Conservation (phyloP, 2,329 filamentous ascomycete genomes). For the Dothideomycetes sp. region DNA sequence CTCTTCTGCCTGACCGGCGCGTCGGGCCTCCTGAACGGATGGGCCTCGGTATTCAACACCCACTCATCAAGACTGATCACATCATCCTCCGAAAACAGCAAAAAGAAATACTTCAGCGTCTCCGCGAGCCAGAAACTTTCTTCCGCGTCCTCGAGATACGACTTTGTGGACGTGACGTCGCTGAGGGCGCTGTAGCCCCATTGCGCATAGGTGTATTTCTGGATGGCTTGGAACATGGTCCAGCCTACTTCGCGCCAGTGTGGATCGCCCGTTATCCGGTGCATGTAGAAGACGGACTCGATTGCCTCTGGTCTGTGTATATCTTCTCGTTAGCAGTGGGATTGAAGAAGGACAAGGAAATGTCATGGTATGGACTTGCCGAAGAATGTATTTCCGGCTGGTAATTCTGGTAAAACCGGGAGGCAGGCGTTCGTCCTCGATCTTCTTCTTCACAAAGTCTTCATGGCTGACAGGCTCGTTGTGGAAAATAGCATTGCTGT, state of each 20-base stretch:
- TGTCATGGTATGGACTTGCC: constrained; percentile 15
- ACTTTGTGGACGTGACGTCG: constrained; percentile 43
- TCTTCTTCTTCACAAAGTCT: constrained; percentile 20
- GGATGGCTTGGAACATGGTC: constrained; percentile 69
- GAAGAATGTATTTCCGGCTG: constrained; percentile 28
- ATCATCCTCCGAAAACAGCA: constrained; percentile 63
- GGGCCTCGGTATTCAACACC: constrained; percentile 50
- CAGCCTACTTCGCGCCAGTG: constrained; percentile 72
- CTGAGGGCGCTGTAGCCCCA: constrained; percentile 60
- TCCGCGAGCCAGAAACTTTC: constrained; percentile 84
- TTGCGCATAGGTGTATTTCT: constrained; percentile 53
- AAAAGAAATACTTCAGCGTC: constrained; percentile 85
- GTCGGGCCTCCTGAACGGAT: constrained; percentile 34
- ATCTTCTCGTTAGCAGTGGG: constrained; percentile 8
- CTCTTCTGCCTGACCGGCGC: not conserved
- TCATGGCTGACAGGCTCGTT: constrained; percentile 16
- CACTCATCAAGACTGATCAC: constrained; percentile 56
- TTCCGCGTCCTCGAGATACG: constrained; percentile 51
- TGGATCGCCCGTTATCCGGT: constrained; percentile 73
- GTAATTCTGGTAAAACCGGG: constrained; percentile 29
- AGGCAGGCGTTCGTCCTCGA: constrained; percentile 28
- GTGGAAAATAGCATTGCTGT: constrained; percentile 16
- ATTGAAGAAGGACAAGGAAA: not conserved
- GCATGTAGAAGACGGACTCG: constrained; percentile 81
- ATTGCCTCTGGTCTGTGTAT: constrained; percentile 64